These are phyloP conservation scores for Fusarium hostae DNA, from an alignment of 2,329 filamentous ascomycete species.

Conservation along the genomic window DNA sequence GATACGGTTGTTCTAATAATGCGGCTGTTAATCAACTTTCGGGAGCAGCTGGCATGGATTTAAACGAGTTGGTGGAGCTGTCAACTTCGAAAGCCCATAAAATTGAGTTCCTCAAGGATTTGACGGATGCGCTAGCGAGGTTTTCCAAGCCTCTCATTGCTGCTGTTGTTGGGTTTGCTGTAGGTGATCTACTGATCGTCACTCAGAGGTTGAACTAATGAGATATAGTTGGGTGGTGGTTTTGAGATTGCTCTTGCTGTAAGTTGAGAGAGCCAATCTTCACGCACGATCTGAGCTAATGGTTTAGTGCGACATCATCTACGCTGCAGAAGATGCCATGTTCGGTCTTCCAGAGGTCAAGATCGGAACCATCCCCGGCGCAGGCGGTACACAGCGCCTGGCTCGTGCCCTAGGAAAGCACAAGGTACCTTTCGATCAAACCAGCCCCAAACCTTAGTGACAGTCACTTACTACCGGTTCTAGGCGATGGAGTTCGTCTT, in stretches of 20 bases:
- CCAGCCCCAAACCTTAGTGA: neutral
- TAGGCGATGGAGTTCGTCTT: slow-evolving; percentile 35
- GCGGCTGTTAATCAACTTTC: neutral
- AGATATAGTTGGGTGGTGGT: slow-evolving; percentile 24
- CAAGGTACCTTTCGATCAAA: slow-evolving; percentile 35
- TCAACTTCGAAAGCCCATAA: slow-evolving; percentile 25
- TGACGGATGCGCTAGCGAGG: slow-evolving; percentile 23
- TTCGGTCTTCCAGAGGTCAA: slow-evolving; percentile 52
- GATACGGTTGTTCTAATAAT: neutral
- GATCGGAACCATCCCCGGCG: slow-evolving; percentile 50
- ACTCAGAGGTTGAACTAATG: neutral
- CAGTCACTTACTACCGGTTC: neutral
- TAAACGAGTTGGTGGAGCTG: slow-evolving; percentile 31
- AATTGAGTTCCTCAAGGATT: slow-evolving; percentile 26
- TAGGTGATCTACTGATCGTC: slow-evolving; percentile 5
- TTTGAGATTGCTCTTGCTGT: slow-evolving; percentile 37
- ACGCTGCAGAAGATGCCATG: slow-evolving; percentile 45
- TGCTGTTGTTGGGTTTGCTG: slow-evolving; percentile 31
- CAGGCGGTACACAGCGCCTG: slow-evolving; percentile 49
- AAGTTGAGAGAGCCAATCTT: neutral
- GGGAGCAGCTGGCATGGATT: slow-evolving; percentile 29
- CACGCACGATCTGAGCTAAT: neutral
- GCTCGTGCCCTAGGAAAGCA: slow-evolving; percentile 48
- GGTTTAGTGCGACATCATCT: slow-evolving; percentile 49
- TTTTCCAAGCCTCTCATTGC: slow-evolving; percentile 33